phyloP scores from a whole-genome alignment of 2,329 filamentous ascomycete genomes.

The Monilinia polystroma region DNA sequence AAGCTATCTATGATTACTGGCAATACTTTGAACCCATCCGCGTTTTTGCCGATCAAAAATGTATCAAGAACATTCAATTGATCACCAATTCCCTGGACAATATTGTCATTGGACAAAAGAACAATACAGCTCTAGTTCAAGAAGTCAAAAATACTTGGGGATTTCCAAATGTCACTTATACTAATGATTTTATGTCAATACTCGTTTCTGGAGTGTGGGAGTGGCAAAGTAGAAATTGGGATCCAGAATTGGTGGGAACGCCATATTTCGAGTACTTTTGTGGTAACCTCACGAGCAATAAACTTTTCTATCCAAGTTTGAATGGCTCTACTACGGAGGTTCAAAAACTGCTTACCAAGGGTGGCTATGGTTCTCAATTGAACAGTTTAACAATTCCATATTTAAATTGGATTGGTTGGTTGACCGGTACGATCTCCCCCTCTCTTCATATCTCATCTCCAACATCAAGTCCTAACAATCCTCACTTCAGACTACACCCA shows the following conservation, averaged over 20 bases:
- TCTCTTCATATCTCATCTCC: background rate
- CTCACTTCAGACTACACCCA: conserved; percentile 5
- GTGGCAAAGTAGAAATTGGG: conserved; percentile 61
- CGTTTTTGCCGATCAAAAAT: conserved; percentile 57
- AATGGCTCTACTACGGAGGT: conserved; percentile 66
- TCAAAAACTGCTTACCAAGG: conserved; percentile 47
- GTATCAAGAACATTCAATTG: conserved; percentile 63
- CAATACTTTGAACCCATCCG: conserved; percentile 60
- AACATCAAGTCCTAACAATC: background rate
- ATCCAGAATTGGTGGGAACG: conserved; percentile 50
- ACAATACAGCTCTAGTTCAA: conserved; percentile 41
- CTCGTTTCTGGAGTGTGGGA: conserved; percentile 46
- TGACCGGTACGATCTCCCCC: conserved; percentile 36
- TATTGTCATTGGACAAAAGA: conserved; percentile 52
- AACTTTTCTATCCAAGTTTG: conserved; percentile 59
- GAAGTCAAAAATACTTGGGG: conserved; percentile 56
- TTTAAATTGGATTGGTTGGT: conserved; percentile 57
- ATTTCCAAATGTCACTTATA: conserved; percentile 45
- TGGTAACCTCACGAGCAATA: conserved; percentile 51
- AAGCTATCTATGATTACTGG: conserved; percentile 76
- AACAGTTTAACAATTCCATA: conserved; percentile 48
- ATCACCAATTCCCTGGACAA: conserved; percentile 58
- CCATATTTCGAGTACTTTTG: conserved; percentile 54
- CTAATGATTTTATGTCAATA: conserved; percentile 52
- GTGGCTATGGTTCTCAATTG: conserved; percentile 48